A percentile compares a stretch with the other conserved stretches of the same genome.
Evolutionary conservation across 2,329 filamentous ascomycete genomes (phyloP).

Genomic region (Furcasterigmium sp.): DNA sequence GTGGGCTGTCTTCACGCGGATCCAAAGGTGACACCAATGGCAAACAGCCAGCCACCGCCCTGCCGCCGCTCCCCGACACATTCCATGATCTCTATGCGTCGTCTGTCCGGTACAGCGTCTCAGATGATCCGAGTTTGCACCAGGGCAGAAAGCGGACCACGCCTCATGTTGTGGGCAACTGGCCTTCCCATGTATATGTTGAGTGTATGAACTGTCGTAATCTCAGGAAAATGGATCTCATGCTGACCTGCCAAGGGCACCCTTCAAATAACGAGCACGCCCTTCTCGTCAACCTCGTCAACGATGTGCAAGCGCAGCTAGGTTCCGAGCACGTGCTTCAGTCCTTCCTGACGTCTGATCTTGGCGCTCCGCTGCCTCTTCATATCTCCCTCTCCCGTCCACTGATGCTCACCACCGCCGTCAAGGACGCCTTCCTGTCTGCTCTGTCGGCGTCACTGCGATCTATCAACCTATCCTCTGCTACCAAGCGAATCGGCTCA

Average conservation of each 20-base stretch:
- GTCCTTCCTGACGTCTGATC: constrained; percentile 69
- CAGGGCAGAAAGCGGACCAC: constrained; percentile 76
- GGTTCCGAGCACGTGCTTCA: constrained; percentile 41
- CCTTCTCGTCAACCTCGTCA: constrained; percentile 38
- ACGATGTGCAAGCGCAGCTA: constrained; percentile 26
- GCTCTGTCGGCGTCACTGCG: constrained; percentile 40
- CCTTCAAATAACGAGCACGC: constrained; percentile 42
- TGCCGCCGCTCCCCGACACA: constrained; percentile 70
- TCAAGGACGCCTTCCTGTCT: constrained; percentile 63
- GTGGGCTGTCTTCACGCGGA: background rate
- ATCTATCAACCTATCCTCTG: background rate
- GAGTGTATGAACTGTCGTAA: constrained; percentile 68
- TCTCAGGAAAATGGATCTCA: background rate
- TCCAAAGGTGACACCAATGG: background rate
- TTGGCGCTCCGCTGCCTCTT: constrained; percentile 72
- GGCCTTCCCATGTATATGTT: constrained; percentile 88
- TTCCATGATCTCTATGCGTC: constrained; percentile 92
- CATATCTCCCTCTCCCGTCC: constrained; percentile 89
- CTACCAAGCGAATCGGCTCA: constrained; percentile 14
- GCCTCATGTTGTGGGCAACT: constrained; percentile 83
- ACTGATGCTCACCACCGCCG: constrained; percentile 65
- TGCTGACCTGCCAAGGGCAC: constrained; percentile 39
- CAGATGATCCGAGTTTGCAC: constrained; percentile 80
- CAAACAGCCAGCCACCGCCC: constrained; percentile 13
- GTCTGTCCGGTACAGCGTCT: constrained; percentile 68